Base-by-base conservation (phyloP, 495 filamentous ascomycete genomes). In the Penicillium lagena region DNA sequence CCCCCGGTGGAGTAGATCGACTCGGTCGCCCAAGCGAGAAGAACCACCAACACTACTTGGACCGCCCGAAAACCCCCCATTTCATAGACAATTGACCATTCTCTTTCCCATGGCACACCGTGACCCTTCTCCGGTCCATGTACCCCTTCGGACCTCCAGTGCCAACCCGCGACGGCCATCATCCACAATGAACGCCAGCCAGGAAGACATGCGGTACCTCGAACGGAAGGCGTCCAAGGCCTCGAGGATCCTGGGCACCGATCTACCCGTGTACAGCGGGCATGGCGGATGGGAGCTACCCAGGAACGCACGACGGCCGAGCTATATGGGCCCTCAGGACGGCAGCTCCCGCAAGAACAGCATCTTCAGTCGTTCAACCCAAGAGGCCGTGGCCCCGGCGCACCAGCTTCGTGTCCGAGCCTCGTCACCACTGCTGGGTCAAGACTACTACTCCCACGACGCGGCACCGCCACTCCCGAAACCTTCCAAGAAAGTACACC, bases 381-480 rank as follows among this genome's bases (percentile, higher is more conserved):
- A 49, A 10, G 50, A 68, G 11, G 29, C 37, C 1, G 42, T 37
- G 7, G 30, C 54, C 9, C 58, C 60, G 9, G 45, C 60, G 9
- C 60, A 56, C 7, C 58, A 63, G 29, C 56, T 73, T 12, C 67
- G 68, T 15, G 63, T 70, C 9, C 62, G 67, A 40, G 68, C 70
- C 33, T 73, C 70, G 9, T 73, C 70, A 7, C 70, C 70, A 29
- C 40, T 72, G 34, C 49, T 73, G 12, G 66, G 68, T 17, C 60
- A 67, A 8, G 57, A 63, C 14, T 71, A 68, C 43, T 57, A 45
- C 17, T 56, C 59, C 7, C 46, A 59, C 36, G 55, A 62, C 36
- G 17, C 47, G 0, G 46, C 43, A 17, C 58, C 62, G 14, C 51
- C 63, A 5, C 35, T 64, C 15, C 58, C 58, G 0, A 52, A 61